A percentile compares a stretch with the other conserved stretches of the same genome.
These are phyloP conservation scores for Lecanicillium sp. DNA, from an alignment of 2,329 filamentous ascomycete species.

Conservation along the genomic window DNA sequence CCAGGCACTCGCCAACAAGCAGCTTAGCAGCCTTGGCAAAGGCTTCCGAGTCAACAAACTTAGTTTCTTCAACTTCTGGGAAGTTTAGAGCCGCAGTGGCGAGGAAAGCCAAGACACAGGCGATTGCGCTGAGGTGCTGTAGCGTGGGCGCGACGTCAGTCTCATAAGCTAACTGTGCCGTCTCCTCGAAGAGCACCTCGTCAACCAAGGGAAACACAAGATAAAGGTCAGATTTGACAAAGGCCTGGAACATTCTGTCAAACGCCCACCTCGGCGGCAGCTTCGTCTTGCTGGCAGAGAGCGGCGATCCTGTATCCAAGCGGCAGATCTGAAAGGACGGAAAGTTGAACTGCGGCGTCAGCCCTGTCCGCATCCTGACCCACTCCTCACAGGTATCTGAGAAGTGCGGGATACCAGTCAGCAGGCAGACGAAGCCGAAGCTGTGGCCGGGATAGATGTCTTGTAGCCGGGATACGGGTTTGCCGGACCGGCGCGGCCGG, in stretches of 20 bases:
- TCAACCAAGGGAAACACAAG: conserved; percentile 46
- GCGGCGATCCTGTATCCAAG: conserved; percentile 10
- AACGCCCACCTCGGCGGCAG: conserved; percentile 32
- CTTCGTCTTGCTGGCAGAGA: conserved; percentile 15
- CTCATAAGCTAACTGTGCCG: conserved; percentile 39
- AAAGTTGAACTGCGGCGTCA: conserved; percentile 19
- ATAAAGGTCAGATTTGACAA: conserved; percentile 29
- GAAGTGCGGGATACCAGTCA: conserved; percentile 44
- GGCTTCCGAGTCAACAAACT: conserved; percentile 32
- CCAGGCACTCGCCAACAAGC: conserved; percentile 36
- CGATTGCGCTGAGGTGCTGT: conserved; percentile 32
- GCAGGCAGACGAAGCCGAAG: conserved; percentile 39
- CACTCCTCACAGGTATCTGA: conserved; percentile 41
- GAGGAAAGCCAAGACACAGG: conserved; percentile 44
- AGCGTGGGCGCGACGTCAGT: conserved; percentile 15
- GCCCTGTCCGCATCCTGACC: conserved; percentile 40
- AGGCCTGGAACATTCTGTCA: conserved; percentile 19
- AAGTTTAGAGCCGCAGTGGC: conserved; percentile 27
- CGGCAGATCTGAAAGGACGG: background rate
- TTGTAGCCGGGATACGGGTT: conserved; percentile 32
- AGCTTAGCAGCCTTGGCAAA: conserved; percentile 36
- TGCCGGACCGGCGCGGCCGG: background rate
- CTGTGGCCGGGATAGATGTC: conserved; percentile 38
- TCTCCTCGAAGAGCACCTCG: conserved; percentile 38
- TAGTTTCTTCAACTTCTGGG: conserved; percentile 15